phyloP scores from a whole-genome alignment of 2,329 filamentous ascomycete genomes.

The Diplodia scrobiculata region DNA sequence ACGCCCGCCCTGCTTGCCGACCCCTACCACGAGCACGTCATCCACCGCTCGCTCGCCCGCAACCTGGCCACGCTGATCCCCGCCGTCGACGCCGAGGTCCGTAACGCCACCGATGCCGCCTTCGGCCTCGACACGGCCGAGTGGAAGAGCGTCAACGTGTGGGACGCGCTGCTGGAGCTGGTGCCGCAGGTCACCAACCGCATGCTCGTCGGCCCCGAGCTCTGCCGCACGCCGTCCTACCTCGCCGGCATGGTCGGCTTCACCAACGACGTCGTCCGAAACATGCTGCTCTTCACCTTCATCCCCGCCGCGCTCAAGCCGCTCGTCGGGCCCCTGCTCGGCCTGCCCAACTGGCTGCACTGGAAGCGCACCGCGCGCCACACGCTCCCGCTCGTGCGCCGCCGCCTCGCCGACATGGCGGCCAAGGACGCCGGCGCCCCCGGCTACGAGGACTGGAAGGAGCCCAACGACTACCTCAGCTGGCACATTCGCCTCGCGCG shows the following conservation, averaged over 20 bases:
- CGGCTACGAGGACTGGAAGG: constrained; percentile 46
- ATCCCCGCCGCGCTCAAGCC: constrained; percentile 55
- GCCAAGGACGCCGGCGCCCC: constrained; percentile 48
- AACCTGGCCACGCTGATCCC: constrained; percentile 45
- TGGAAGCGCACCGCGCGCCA: constrained; percentile 50
- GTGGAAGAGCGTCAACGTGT: constrained; percentile 45
- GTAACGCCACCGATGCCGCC: constrained; percentile 38
- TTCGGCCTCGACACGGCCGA: constrained; percentile 45
- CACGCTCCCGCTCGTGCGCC: constrained; percentile 53
- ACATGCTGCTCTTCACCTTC: constrained; percentile 47
- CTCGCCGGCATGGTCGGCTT: constrained; percentile 55
- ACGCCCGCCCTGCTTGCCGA: constrained; percentile 42
- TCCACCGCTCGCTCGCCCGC: constrained; percentile 47
- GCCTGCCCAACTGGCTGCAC: constrained; percentile 53
- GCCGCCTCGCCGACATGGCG: constrained; percentile 53
- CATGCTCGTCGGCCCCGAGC: constrained; percentile 50
- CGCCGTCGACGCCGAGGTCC: constrained; percentile 46
- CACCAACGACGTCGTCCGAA: constrained; percentile 51
- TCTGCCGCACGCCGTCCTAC: constrained; percentile 52
- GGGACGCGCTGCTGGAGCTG: constrained; percentile 34
- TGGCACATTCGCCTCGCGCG: constrained; percentile 59
- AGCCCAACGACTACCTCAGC: constrained; percentile 60
- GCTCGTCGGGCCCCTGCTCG: constrained; percentile 51
- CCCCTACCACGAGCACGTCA: constrained; percentile 48
- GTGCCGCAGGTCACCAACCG: constrained; percentile 49